Percentiles rank a stretch among this genome's conserved stretches.
Conservation (phyloP, 2,329 filamentous ascomycete species). For the Botrytis paeoniae region DNA sequence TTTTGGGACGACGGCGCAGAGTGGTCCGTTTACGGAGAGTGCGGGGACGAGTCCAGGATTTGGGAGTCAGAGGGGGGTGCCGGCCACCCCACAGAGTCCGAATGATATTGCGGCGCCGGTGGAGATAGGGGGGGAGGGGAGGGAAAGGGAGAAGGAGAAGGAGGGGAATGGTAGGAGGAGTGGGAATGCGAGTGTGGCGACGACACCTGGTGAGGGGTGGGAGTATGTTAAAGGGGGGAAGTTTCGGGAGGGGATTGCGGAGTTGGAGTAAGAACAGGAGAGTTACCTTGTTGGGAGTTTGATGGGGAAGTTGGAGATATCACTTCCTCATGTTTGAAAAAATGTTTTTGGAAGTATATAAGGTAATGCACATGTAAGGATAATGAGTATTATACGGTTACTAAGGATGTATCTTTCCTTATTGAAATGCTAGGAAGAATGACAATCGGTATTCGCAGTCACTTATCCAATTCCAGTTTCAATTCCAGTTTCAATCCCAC, state of each 20-base stretch:
- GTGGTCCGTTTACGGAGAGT: slow-evolving; percentile 43
- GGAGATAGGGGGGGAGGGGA: slow-evolving; percentile 48
- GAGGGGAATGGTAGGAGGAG: slow-evolving; percentile 36
- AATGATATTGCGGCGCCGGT: slow-evolving; percentile 51
- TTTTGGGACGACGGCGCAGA: slow-evolving; percentile 39
- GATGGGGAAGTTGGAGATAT: not conserved
- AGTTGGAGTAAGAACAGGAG: not conserved
- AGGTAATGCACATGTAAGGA: not conserved
- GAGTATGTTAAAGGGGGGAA: not conserved
- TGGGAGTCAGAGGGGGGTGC: slow-evolving; percentile 39
- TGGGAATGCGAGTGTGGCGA: not conserved
- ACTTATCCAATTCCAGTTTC: too few species aligned
- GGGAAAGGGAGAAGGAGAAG: not conserved
- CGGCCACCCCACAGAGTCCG: slow-evolving; percentile 46
- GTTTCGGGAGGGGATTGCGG: not conserved
- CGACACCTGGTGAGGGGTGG: not conserved
- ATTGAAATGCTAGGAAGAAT: not conserved
- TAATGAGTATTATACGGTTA: not conserved
- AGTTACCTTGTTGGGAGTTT: not conserved
- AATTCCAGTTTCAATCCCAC: rapidly evolving
- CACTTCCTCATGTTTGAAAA: not conserved
- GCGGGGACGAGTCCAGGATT: slow-evolving; percentile 37
- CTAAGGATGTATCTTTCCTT: not conserved
- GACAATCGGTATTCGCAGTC: too few species aligned
- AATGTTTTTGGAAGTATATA: rapidly evolving